Base-by-base conservation (phyloP, 805 yeast species). In the Myxozyma sirexii region DNA sequence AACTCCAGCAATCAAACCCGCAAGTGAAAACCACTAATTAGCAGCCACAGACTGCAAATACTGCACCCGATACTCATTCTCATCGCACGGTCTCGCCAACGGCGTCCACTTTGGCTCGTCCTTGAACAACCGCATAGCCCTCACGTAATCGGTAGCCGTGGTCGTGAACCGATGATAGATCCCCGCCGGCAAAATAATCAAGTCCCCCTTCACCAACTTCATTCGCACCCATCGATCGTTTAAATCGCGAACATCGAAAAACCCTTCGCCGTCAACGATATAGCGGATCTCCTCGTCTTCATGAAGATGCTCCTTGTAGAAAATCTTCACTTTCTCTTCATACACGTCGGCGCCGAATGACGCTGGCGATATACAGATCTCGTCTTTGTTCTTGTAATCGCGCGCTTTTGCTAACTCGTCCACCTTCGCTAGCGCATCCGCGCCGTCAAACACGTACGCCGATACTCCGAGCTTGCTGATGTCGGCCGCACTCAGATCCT, bases 21-120 rank as follows among this genome's bases (percentile, higher is more conserved):
- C n/a, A n/a, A n/a, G n/a, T n/a, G n/a, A 29, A 29, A 7, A 29
- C 33, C 10, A 29, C 31, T 44, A 56, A 26, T 43, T 44, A 6
- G 61, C 54, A 13, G 39, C 27, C 13, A 60, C 50, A 21, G 60
- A 58, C 46, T 63, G 53, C 31, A 63, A 24, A 44, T 86, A 86
- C 48, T 78, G 76, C 49, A 70, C 63, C 57, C 89, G 77, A 57
- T 74, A 75, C 13, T 68, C 56, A 64, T 82, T 81, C 4, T 71
- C 70, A 57, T 83, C 87, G 44, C 58, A 53, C 0, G 89, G 88
- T 61, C 96, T 82, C 70, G 84, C 82, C 69, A 88, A 81, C 7
- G 97, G 96, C 37, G 86, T 83, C 99, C 99, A 93, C 72, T 91
- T 93, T 27, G 98, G 98, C 76, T 92, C 97, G 68, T 90, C 97